phyloP scores from a whole-genome alignment of 176 grass and related monocot genomes.

The Rhynchospora breviuscula region DNA sequence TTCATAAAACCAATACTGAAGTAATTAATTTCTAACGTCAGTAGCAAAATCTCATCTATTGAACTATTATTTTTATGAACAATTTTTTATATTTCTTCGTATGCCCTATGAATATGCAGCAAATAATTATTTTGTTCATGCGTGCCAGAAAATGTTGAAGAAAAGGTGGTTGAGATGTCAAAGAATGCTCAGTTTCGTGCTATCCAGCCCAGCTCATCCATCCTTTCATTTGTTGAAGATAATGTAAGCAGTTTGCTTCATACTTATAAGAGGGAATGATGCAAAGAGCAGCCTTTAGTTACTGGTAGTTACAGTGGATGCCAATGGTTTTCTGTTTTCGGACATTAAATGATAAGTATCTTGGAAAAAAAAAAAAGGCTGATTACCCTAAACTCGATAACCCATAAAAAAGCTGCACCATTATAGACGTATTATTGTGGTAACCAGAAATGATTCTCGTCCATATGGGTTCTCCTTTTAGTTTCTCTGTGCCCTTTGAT shows the following conservation, averaged over 20 bases:
- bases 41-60: neutral
- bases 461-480: neutral
- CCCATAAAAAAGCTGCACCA: neutral
- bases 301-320: neutral
- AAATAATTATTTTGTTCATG: conserved; percentile 15
- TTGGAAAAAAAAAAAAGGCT: neutral
- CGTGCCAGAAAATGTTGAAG: conserved; percentile 34
- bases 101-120: conserved; percentile 21
- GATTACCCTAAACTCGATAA: neutral
- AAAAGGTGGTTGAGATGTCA: conserved; percentile 58
- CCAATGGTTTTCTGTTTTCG: neutral
- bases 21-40: neutral
- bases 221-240: conserved; percentile 93
- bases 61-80: neutral
- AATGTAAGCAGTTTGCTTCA: conserved; percentile 42
- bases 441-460: neutral
- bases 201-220: conserved; percentile 59
- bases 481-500: neutral
- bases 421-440: neutral
- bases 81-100: conserved; percentile 11
- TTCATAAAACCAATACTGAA: neutral
- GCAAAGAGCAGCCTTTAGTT: neutral
- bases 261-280: neutral
- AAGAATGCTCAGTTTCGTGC: conserved; percentile 93
- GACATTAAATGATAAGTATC: neutral